phyloP scores from a whole-genome alignment of 2,329 filamentous ascomycete genomes.

The Apiospora arundinis region DNA sequence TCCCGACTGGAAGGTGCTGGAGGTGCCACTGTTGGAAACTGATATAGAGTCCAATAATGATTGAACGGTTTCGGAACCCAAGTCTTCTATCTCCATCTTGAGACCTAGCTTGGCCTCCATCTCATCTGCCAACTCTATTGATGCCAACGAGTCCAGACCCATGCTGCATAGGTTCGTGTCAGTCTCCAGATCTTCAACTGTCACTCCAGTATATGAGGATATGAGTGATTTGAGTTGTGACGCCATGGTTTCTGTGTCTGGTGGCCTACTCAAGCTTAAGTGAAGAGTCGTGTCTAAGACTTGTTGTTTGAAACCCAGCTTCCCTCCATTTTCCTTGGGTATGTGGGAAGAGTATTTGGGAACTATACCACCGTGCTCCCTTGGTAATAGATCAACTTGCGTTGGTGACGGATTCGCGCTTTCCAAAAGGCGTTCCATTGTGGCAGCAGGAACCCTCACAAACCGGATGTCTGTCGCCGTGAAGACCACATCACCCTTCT shows the following conservation, averaged over 20 bases:
- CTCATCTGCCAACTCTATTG: conserved; percentile 30
- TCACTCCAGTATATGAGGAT: conserved; percentile 26
- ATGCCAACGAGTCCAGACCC: conserved; percentile 31
- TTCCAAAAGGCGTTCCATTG: conserved; percentile 28
- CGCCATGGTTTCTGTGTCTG: background rate
- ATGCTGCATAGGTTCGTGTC: conserved; percentile 27
- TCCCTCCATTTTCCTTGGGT: too few species aligned
- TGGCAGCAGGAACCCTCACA: conserved; percentile 27
- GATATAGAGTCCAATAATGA: background rate
- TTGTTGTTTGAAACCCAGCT: background rate
- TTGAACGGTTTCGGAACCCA: conserved; percentile 23
- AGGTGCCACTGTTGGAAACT: conserved; percentile 36
- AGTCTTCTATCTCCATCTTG: conserved; percentile 26
- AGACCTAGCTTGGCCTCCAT: conserved; percentile 28
- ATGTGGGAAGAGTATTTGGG: too few species aligned
- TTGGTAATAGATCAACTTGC: too few species aligned
- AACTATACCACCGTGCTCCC: too few species aligned
- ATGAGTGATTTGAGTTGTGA: background rate
- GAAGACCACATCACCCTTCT: conserved; percentile 30
- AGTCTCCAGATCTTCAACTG: conserved; percentile 27
- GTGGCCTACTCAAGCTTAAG: too few species aligned
- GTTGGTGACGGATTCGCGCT: background rate
- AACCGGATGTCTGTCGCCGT: conserved; percentile 30
- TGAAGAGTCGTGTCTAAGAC: background rate
- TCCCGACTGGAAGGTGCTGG: conserved; percentile 41